Percentiles rank a stretch among this genome's conserved stretches.
phyloP scores from a whole-genome alignment of 768 basidiomycete genomes.

The Rhizopogon rudus region DNA sequence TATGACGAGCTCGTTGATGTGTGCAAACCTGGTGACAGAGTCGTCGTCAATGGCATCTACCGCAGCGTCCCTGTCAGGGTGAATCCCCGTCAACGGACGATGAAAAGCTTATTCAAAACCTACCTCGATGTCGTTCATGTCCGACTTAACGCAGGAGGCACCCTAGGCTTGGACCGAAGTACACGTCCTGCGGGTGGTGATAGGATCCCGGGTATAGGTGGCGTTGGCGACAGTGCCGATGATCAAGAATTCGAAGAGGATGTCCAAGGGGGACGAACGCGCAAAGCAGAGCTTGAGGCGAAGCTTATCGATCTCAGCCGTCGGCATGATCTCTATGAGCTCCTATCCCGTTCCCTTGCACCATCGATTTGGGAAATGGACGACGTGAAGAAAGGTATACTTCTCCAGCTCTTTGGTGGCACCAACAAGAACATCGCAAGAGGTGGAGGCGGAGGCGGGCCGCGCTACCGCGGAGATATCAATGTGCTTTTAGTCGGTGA shows the following conservation, averaged over 20 bases:
- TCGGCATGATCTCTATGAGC: constrained; percentile 79
- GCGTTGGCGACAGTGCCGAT: constrained; percentile 64
- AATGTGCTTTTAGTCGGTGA: constrained; percentile 97
- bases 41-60: constrained; percentile 91
- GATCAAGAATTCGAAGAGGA: constrained; percentile 56
- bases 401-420: constrained; percentile 94
- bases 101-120: constrained; percentile 97
- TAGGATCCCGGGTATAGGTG: constrained; percentile 63
- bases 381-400: constrained; percentile 97
- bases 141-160: constrained; percentile 56
- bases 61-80: constrained; percentile 93
- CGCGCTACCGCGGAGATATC: constrained; percentile 96
- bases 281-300: constrained; percentile 71
- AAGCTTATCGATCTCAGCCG: constrained; percentile 69
- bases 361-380: constrained; percentile 99
- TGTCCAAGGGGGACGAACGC: constrained; percentile 32
- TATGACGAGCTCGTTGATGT: constrained; percentile 98
- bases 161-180: constrained; percentile 72
- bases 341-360: constrained; percentile 80
- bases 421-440: constrained; percentile 93
- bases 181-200: constrained; percentile 72
- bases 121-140: constrained; percentile 95
- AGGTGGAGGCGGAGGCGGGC: constrained; percentile 94
- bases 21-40: constrained; percentile 92
- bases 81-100: constrained; percentile 84